A percentile compares a stretch with the other conserved stretches of the same genome.
phyloP scores from a whole-genome alignment of 2,329 filamentous ascomycete species.

The Pyrenochaeta sp. region DNA sequence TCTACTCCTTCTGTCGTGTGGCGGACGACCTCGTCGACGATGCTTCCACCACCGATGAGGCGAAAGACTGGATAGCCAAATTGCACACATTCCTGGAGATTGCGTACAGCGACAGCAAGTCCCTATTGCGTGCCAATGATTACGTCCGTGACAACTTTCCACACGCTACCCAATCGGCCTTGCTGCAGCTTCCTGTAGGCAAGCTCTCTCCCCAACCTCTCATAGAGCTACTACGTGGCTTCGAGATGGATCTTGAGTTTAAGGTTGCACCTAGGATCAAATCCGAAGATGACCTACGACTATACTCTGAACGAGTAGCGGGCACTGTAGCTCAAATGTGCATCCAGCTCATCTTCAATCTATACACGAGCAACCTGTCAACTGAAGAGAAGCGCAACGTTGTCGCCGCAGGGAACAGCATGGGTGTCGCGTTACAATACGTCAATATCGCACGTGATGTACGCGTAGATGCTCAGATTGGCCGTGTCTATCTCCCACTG shows the following conservation, averaged over 20 bases:
- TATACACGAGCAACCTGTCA: conserved; percentile 52
- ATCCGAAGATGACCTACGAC: conserved; percentile 64
- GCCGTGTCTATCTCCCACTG: conserved; percentile 72
- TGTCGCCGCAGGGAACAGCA: conserved; percentile 65
- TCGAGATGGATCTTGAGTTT: conserved; percentile 72
- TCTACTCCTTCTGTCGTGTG: conserved; percentile 78
- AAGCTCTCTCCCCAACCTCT: conserved; percentile 67
- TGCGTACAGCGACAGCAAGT: conserved; percentile 50
- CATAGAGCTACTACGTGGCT: conserved; percentile 70
- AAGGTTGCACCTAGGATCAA: conserved; percentile 59
- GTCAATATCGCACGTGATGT: conserved; percentile 80
- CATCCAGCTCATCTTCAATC: conserved; percentile 70
- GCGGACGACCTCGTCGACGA: conserved; percentile 78
- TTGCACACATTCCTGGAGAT: conserved; percentile 65
- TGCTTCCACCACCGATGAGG: conserved; percentile 60
- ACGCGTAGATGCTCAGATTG: conserved; percentile 68
- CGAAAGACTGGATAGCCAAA: conserved; percentile 65
- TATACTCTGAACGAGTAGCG: conserved; percentile 73
- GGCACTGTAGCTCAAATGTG: conserved; percentile 75
- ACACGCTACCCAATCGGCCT: conserved; percentile 58
- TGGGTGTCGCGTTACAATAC: conserved; percentile 79
- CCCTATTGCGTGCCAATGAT: conserved; percentile 8
- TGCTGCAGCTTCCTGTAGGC: conserved; percentile 65
- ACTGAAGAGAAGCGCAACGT: conserved; percentile 52
- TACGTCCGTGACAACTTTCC: conserved; percentile 63